Evolutionary conservation across 2,329 filamentous ascomycete species (phyloP), one percentile per base, ranked within the genome.

Genomic region (Orbilia brochopaga): DNA sequence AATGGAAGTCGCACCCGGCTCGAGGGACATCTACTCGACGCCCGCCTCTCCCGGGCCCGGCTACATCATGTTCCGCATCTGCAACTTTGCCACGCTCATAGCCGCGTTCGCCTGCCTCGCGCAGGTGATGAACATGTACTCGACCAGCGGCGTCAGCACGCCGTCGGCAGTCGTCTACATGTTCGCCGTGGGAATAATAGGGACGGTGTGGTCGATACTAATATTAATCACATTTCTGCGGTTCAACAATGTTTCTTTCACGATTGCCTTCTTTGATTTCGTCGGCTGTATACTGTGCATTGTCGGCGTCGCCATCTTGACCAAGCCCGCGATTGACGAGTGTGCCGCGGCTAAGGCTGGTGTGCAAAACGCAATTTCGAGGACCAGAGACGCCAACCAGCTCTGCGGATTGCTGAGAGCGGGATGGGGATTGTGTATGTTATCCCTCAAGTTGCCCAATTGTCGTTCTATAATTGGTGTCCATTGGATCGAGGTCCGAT

Each of bases 1-100:
- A 64, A 70, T 70, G 66, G 66, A 70, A 42, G 59, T 70, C 30
- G 59, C 59, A 35, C 66, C 66, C 17, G 66, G 66, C 48, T 70
- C 66, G 30, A 64, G 60, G 51, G 27, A 54, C 19, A 60, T 40
- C 19, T 54, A 64, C 35, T 42, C 66, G 4, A 46, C 46, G 48
- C 66, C 66, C 0, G 23, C 48, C 11, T 70, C 59, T 11, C 66
- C 66, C 11, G 66, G 66, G 19, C 66, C 66, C 3, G 66, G 66
- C n/a, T 70, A 70, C 30, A 70, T 70, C 10, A 53, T 70, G 54
- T 70, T 70, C 48, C 66, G 66, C 54, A 24, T 70, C 15, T 46
- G 63, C 27, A 70, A 70, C 54, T 64, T 70, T 15, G 54, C 54
- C 46, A 70, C 66, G 6, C 23, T 70, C 15, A 70, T 70, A 37